Evolutionary conservation across 257 asterid species (phyloP).

Genomic region (Thymus mandschuricus): DNA sequence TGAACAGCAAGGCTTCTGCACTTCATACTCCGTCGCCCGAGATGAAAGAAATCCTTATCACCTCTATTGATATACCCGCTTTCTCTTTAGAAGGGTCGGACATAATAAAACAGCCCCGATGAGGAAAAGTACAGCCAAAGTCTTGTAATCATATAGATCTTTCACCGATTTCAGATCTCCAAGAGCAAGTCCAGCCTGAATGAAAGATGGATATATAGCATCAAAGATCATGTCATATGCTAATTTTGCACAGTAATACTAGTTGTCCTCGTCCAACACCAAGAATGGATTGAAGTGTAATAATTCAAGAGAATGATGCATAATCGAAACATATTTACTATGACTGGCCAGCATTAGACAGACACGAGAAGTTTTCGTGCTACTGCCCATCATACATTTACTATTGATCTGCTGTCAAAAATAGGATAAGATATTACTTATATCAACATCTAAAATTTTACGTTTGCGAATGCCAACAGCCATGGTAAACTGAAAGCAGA

Average conservation of each 20-base stretch:
- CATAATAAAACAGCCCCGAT: conserved; percentile 68
- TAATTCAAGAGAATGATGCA: not conserved
- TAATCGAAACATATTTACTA: not conserved
- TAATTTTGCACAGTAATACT: no score
- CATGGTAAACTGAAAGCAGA: conserved; percentile 17
- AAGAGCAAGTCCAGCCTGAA: conserved; percentile 74
- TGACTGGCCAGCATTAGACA: conserved; percentile 1
- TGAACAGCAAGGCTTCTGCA: conserved; percentile 14
- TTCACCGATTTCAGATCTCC: conserved; percentile 81
- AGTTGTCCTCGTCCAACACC: not conserved
- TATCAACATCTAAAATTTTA: not conserved
- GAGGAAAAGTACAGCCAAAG: conserved; percentile 77
- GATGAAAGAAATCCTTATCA: conserved; percentile 21
- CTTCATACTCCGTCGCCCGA: conserved; percentile 14
- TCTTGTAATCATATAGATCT: conserved; percentile 80
- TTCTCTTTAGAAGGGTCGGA: conserved; percentile 81
- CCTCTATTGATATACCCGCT: conserved; percentile 68
- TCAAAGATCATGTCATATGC: not conserved
- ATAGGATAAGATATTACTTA: no score
- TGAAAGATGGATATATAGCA: conserved; percentile 27
- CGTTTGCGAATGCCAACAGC: not conserved
- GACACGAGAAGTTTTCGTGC: not conserved
- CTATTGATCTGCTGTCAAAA: no score
- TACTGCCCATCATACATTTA: not conserved
- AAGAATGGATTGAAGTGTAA: not conserved